Evolutionary conservation across 495 filamentous ascomycete genomes (phyloP), one percentile per base, ranked within the genome.

Genomic region (Rostrohypoxylon terebratum): DNA sequence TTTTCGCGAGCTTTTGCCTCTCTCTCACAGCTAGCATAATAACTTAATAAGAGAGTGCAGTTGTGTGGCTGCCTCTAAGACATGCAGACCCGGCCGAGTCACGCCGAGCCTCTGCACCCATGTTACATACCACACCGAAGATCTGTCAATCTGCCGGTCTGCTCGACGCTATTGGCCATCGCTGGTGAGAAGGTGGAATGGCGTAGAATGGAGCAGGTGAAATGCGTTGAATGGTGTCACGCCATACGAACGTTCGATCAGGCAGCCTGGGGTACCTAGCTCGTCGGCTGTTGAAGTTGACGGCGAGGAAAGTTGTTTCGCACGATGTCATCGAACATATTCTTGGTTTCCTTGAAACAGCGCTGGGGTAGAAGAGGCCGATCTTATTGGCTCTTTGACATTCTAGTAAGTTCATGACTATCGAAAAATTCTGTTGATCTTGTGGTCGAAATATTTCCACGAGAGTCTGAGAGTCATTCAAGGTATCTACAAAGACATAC

Each of bases 81-180:
- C 71, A 69, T 69, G 54, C 65, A 33, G 40, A 23, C 34, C 65
- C 65, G 28, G 53, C 68, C 71, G 66, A 74, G 71, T 74, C 71
- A 74, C 58, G 71, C 71, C 55, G 66, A 18, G n/a, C 66, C 36
- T 66, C 42, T 48, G 11, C 53, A 53, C 63, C 34, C 63, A 55
- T 53, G 44, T 63, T 55, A 40, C 51, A 72, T 71, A 60, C 63
- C 58, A 42, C 59, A 50, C 38, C 59, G 69, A 63, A 72, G 69
- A 72, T 72, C 69, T 63, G 69, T 72, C 21, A 63, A 72, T 72
- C 69, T 61, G 13, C 47, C 66, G 58, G 16, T 25, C 14, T 9
- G 25, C 34, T 10, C 11, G 1, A 20, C 28, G 38, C 21, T 18
- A 47, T 61, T 68, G 53, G 66, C 21, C 25, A 6, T 28, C 18